Percentiles rank a stretch among this genome's conserved stretches.
Conservation (phyloP, 208 protist species). For the Strigomonas oncopelti region DNA sequence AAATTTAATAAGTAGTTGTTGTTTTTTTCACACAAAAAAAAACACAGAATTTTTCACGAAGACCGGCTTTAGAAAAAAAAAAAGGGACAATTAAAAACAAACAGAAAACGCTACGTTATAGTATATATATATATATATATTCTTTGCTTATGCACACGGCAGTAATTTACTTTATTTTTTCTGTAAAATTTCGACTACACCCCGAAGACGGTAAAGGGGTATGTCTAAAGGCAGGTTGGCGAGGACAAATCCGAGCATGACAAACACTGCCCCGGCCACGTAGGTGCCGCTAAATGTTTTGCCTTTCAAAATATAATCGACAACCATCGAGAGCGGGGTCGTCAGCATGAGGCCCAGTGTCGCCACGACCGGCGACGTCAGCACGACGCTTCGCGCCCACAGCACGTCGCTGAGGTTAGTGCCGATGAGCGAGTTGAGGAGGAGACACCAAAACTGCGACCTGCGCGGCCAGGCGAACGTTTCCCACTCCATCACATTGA, state of each 20-base stretch:
- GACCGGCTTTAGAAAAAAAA: conserved; percentile 11
- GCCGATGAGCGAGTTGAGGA: conserved; percentile 81
- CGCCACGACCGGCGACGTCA: conserved; percentile 88
- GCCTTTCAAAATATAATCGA: conserved; percentile 57
- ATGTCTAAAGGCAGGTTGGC: conserved; percentile 54
- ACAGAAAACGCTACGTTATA: conserved; percentile 7
- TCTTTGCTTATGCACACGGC: neutral
- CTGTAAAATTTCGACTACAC: neutral
- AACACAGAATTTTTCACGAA: neutral
- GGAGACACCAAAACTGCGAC: conserved; percentile 64
- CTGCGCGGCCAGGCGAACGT: conserved; percentile 53
- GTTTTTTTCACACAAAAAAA: conserved; percentile 7
- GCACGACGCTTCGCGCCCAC: conserved; percentile 85
- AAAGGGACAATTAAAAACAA: conserved; percentile 6
- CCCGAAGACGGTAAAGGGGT: conserved; percentile 6
- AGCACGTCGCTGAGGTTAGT: conserved; percentile 90
- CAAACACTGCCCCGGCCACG: conserved; percentile 61
- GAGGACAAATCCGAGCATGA: conserved; percentile 76
- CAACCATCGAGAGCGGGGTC: conserved; percentile 86
- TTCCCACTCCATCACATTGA: conserved; percentile 60
- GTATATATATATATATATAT: neutral
- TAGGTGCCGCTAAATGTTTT: conserved; percentile 52
- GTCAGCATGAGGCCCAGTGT: conserved; percentile 86
- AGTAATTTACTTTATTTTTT: neutral
- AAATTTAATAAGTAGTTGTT: neutral